Conservation (phyloP, 495 filamentous ascomycete species). For the Penicillium daleae region DNA sequence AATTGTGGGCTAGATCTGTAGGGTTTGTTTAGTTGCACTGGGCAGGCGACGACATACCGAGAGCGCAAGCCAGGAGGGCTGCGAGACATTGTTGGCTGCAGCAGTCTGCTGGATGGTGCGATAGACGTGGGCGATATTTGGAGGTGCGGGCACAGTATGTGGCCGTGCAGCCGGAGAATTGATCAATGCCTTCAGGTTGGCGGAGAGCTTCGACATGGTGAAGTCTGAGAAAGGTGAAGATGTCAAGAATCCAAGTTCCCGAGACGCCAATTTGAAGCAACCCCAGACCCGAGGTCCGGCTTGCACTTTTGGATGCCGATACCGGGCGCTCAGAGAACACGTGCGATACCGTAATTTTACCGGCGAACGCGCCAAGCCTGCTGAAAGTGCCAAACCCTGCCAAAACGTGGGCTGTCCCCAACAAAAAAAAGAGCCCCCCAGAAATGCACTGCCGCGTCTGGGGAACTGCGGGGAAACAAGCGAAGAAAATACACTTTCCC, state of each 20-base stretch:
- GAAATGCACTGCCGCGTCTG: slow-evolving; percentile 5
- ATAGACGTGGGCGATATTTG: slow-evolving; percentile 62
- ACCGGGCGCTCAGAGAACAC: not conserved
- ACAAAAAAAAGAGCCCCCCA: not conserved
- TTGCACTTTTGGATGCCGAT: slow-evolving; percentile 4
- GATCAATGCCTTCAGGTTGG: slow-evolving; percentile 71
- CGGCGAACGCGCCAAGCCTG: not conserved
- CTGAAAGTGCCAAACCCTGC: not conserved
- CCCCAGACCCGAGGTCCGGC: slow-evolving; percentile 5
- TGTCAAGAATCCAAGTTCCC: not conserved
- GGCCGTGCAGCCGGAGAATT: slow-evolving; percentile 68
- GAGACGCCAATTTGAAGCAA: not conserved
- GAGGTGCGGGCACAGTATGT: slow-evolving; percentile 64
- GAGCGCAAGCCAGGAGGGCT: slow-evolving; percentile 66
- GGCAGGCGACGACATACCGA: slow-evolving; percentile 48
- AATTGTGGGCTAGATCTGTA: not conserved
- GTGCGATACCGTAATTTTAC: not conserved
- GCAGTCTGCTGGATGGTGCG: slow-evolving; percentile 60
- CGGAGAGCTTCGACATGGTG: slow-evolving; percentile 70
- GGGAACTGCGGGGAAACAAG: slow-evolving; percentile 20
- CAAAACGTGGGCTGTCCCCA: not conserved
- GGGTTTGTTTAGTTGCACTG: not conserved
- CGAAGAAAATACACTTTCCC: not conserved
- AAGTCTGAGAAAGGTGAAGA: not conserved
- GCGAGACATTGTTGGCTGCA: slow-evolving; percentile 55